phyloP scores from a whole-genome alignment of 306 rosid genomes.

The Castanopsis chinensis region DNA sequence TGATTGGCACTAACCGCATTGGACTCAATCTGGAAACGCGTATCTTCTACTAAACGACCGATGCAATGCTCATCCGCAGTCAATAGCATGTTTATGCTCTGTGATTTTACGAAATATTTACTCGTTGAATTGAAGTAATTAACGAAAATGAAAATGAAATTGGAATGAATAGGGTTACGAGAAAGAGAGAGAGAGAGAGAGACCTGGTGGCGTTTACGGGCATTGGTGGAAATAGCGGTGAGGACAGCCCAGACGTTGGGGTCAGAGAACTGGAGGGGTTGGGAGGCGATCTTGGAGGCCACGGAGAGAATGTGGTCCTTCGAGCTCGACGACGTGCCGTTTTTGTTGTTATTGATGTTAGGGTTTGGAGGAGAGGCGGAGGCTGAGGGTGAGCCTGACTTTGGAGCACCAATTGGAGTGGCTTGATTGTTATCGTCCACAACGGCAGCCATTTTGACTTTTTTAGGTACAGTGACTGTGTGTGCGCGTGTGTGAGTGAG shows the following conservation, averaged over 20 bases:
- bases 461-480: neutral
- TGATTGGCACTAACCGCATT: slow-evolving; percentile 69
- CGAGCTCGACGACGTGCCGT: slow-evolving; percentile 7
- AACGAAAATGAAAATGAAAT: neutral
- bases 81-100: slow-evolving; percentile 81
- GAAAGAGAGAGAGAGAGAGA: neutral
- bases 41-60: slow-evolving; percentile 62
- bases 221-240: slow-evolving; percentile 81
- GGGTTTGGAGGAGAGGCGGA: slow-evolving; percentile 1
- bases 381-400: neutral
- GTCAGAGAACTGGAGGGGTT: slow-evolving; percentile 62
- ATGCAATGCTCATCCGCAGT: slow-evolving; percentile 68
- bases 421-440: slow-evolving; percentile 25
- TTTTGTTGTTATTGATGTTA: neutral
- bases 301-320: slow-evolving; percentile 56
- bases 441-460: slow-evolving; percentile 27
- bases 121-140: neutral
- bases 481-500: neutral
- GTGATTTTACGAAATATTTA: neutral
- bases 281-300: slow-evolving; percentile 71
- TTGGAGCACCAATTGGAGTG: neutral
- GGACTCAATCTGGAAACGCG: slow-evolving; percentile 71
- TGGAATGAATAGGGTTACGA: neutral
- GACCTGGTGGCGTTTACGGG: slow-evolving; percentile 85
- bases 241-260: slow-evolving; percentile 87